phyloP scores from a whole-genome alignment of 208 protist genomes.

The Angomonas ambiguus region DNA sequence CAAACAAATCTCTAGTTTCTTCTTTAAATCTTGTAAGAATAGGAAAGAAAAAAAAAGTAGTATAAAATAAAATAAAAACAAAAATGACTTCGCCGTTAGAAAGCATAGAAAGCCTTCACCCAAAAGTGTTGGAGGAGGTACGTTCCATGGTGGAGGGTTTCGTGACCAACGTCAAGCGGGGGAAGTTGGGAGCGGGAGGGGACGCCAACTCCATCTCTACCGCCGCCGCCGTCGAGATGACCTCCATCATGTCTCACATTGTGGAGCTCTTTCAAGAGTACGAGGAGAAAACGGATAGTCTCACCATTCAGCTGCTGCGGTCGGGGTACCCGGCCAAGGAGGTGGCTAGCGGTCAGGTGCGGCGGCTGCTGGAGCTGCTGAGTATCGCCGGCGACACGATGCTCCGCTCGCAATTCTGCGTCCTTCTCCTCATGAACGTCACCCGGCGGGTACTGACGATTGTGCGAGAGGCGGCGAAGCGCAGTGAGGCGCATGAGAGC shows the following conservation, averaged over 20 bases:
- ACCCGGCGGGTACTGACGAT: constrained; percentile 77
- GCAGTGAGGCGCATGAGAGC: constrained; percentile 27
- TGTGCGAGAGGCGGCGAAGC: constrained; percentile 54
- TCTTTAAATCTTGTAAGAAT: neutral
- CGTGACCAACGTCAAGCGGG: constrained; percentile 55
- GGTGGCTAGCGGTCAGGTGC: constrained; percentile 51
- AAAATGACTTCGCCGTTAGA: neutral
- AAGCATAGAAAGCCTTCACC: neutral
- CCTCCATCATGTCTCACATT: constrained; percentile 49
- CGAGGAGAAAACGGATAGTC: constrained; percentile 31
- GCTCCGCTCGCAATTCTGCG: constrained; percentile 63
- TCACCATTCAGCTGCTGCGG: constrained; percentile 31
- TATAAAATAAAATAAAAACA: too few relatives aligned
- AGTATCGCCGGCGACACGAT: constrained; percentile 47
- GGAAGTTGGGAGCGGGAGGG: constrained; percentile 21
- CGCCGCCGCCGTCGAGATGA: constrained; percentile 45
- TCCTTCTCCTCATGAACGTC: constrained; percentile 81
- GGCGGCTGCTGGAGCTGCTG: constrained; percentile 48
- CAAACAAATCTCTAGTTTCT: too few relatives aligned
- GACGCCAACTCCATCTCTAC: constrained; percentile 54
- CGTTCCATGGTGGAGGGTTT: constrained; percentile 49
- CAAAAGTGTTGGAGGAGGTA: constrained; percentile 41
- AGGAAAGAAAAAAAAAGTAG: constrained; percentile 2
- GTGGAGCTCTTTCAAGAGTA: constrained; percentile 47
- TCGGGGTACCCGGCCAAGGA: constrained; percentile 38